Conservation (phyloP, 257 asterid genomes). For the Fraxinus americana region DNA sequence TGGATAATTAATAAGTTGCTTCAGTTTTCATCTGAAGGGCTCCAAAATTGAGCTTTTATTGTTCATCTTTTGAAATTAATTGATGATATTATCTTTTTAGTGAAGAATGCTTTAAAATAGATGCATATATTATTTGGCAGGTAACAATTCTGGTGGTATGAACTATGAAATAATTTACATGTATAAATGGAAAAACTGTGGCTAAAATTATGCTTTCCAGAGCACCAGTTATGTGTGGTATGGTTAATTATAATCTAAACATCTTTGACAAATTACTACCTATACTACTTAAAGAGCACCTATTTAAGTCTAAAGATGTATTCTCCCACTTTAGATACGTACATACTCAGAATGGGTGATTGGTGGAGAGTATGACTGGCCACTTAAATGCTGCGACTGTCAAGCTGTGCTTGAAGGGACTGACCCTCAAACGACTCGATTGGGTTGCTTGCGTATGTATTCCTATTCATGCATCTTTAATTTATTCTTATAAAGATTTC, state of each 20-base stretch:
- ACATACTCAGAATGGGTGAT: slow-evolving; percentile 97
- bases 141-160: no score
- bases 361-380: slow-evolving; percentile 98
- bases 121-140: no score
- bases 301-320: background rate
- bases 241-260: slow-evolving; percentile 20
- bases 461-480: slow-evolving; percentile 20
- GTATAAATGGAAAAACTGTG: no score
- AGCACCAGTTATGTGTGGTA: slow-evolving; percentile 98
- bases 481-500: background rate
- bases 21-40: no score
- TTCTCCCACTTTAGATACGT: slow-evolving; percentile 50
- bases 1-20: no score
- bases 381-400: slow-evolving; percentile 88
- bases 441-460: slow-evolving; percentile 96
- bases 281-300: background rate
- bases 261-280: background rate
- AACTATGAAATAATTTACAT: no score
- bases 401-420: slow-evolving; percentile 69
- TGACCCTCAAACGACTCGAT: slow-evolving; percentile 69
- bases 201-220: slow-evolving; percentile 63
- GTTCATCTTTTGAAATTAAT: no score
- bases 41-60: no score
- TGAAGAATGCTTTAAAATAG: no score
- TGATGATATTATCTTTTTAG: no score